Conservation (phyloP, 441 rosid species). For the Caryocar brasiliense region DNA sequence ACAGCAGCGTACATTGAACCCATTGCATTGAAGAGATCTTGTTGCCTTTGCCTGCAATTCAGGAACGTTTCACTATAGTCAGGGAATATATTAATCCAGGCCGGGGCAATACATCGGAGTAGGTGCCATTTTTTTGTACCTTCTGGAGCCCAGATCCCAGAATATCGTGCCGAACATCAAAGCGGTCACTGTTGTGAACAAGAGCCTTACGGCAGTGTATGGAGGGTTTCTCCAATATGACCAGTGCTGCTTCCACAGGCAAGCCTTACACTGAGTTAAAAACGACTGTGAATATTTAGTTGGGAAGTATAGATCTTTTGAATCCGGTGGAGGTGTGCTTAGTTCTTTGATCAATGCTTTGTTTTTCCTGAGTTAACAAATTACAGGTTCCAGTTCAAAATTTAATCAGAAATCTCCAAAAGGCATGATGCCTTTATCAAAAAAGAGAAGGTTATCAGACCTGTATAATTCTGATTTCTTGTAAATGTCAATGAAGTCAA, state of each 20-base stretch:
- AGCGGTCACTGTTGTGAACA: constrained; percentile 41
- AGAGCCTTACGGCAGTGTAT: constrained; percentile 39
- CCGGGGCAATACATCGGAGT: too few relatives aligned
- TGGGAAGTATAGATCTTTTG: constrained; percentile 39
- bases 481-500: constrained; percentile 36
- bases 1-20: constrained; percentile 76
- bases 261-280: constrained; percentile 40
- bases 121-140: constrained; percentile 16
- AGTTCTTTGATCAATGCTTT: constrained; percentile 41
- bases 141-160: constrained; percentile 49
- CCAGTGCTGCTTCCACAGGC: constrained; percentile 57
- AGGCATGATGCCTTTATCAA: too few relatives aligned
- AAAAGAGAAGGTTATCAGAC: constrained; percentile 16
- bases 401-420: too few relatives aligned
- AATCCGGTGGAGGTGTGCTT: constrained; percentile 31
- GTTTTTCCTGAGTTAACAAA: constrained; percentile 50
- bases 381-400: too few relatives aligned
- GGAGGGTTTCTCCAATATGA: constrained; percentile 57
- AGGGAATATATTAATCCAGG: not conserved
- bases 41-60: constrained; percentile 30
- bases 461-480: constrained; percentile 41
- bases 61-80: not conserved
- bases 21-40: constrained; percentile 65
- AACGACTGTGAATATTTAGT: constrained; percentile 37
- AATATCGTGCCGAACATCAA: constrained; percentile 51